These are phyloP conservation scores for Rhodotorula babjevae DNA, from an alignment of 768 basidiomycete species.

Conservation along the genomic window DNA sequence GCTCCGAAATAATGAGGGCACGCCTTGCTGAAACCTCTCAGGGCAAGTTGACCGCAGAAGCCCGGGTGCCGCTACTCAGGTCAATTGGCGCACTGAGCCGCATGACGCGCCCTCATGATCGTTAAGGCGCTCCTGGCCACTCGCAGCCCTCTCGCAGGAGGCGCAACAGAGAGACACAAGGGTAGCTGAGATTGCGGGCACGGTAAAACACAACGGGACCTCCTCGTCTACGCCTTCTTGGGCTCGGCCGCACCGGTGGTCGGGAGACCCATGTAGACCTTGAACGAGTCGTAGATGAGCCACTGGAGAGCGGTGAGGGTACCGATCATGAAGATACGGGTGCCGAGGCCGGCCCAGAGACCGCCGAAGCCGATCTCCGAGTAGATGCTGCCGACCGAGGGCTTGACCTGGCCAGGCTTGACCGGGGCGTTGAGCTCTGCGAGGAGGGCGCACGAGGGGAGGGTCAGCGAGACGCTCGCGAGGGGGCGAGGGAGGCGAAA, in stretches of 20 bases:
- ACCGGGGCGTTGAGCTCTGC: constrained; percentile 42
- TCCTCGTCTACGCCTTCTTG: constrained; percentile 18
- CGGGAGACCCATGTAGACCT: constrained; percentile 46
- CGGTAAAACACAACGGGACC: too few relatives aligned
- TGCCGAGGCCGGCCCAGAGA: constrained; percentile 62
- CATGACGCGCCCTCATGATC: too few relatives aligned
- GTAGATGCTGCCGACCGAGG: constrained; percentile 42
- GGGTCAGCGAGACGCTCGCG: background rate
- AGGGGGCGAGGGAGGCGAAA: background rate
- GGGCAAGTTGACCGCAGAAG: too few relatives aligned
- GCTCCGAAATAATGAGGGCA: too few relatives aligned
- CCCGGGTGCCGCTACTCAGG: too few relatives aligned
- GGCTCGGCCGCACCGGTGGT: constrained; percentile 30
- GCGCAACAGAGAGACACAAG: too few relatives aligned
- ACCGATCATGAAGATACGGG: constrained; percentile 79
- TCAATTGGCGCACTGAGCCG: too few relatives aligned
- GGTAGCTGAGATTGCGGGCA: too few relatives aligned
- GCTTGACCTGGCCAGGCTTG: constrained; percentile 39
- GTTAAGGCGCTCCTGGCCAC: too few relatives aligned
- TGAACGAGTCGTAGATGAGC: constrained; percentile 88
- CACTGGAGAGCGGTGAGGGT: constrained; percentile 52
- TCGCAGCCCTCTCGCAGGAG: too few relatives aligned
- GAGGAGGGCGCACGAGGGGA: background rate
- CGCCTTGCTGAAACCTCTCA: too few relatives aligned
- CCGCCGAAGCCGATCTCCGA: constrained; percentile 43